Evolutionary conservation across 1,284 basidiomycete species (phyloP).

Genomic region (Exsudoporus floridanus): DNA sequence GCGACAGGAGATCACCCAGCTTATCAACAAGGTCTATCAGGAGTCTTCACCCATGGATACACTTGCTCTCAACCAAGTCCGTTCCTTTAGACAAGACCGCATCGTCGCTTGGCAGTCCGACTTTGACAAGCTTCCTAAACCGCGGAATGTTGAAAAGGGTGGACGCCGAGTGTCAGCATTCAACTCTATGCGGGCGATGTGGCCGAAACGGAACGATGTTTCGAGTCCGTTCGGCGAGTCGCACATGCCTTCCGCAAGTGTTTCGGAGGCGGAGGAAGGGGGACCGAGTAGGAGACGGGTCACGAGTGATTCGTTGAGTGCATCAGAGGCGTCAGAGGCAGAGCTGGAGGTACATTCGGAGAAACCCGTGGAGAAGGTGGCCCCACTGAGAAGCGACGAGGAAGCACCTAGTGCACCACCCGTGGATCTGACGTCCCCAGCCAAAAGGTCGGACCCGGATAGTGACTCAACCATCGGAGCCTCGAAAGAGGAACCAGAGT

Average conservation of each 20-base stretch:
- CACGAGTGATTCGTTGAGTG: conserved; percentile 57
- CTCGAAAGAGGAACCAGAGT: conserved; percentile 41
- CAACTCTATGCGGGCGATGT: conserved; percentile 66
- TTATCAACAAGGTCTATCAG: conserved; percentile 81
- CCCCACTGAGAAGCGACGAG: conserved; percentile 23
- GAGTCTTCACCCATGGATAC: conserved; percentile 83
- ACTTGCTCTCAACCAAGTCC: conserved; percentile 84
- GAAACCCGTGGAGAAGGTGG: conserved; percentile 26
- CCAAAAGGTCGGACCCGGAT: conserved; percentile 56
- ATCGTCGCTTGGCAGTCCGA: conserved; percentile 96
- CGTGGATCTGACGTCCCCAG: conserved; percentile 6
- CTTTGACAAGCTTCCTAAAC: conserved; percentile 74
- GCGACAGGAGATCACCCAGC: conserved; percentile 68
- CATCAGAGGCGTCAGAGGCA: conserved; percentile 59
- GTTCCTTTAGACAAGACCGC: conserved; percentile 87
- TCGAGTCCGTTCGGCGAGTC: conserved; percentile 50
- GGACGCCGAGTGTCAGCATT: conserved; percentile 61
- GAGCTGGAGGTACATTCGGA: conserved; percentile 35
- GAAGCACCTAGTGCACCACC: conserved; percentile 11
- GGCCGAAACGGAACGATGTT: conserved; percentile 59
- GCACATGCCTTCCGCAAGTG: conserved; percentile 60
- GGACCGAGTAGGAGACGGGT: conserved; percentile 42
- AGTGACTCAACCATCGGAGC: conserved; percentile 93
- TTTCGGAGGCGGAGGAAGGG: conserved; percentile 78
- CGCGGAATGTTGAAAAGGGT: conserved; percentile 49